These are phyloP conservation scores for Stagonosporopsis cucurbitacearum DNA, from an alignment of 2,329 filamentous ascomycete species.

Conservation along the genomic window DNA sequence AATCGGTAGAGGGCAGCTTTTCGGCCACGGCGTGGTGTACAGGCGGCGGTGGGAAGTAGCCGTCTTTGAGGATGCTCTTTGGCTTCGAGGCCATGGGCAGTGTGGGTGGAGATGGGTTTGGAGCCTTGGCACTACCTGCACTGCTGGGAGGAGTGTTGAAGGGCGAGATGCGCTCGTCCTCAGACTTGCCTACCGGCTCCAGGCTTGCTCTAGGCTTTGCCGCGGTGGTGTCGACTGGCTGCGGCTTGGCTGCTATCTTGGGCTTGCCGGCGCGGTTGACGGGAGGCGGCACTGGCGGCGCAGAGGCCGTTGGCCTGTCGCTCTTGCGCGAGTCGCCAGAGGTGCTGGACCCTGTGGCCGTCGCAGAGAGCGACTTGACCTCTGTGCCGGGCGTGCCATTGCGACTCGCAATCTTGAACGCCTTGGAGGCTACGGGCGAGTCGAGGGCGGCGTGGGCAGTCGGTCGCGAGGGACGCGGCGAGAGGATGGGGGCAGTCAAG, in stretches of 20 bases:
- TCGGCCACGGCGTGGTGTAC: conserved; percentile 41
- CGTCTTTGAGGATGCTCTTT: conserved; percentile 32
- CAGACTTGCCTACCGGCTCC: conserved; percentile 51
- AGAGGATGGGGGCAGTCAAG: conserved; percentile 36
- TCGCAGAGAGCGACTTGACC: conserved; percentile 38
- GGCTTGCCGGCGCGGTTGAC: conserved; percentile 84
- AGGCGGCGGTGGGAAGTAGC: conserved; percentile 44
- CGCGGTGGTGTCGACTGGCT: conserved; percentile 33
- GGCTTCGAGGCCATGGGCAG: conserved; percentile 35
- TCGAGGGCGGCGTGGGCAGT: conserved; percentile 36
- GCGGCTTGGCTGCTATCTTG: conserved; percentile 62
- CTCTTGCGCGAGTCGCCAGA: conserved; percentile 40
- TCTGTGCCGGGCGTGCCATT: conserved; percentile 52
- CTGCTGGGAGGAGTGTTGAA: conserved; percentile 87
- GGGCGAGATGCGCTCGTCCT: conserved; percentile 68
- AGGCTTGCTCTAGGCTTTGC: conserved; percentile 28
- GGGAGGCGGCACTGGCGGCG: conserved; percentile 66
- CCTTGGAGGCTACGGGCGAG: conserved; percentile 27
- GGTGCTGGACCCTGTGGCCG: conserved; percentile 21
- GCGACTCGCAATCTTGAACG: conserved; percentile 50
- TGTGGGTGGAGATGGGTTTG: conserved; percentile 30
- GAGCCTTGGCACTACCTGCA: conserved; percentile 59
- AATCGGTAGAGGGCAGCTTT: conserved; percentile 29
- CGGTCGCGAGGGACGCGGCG: conserved; percentile 43
- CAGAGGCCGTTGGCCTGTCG: conserved; percentile 49